Evolutionary conservation across 768 basidiomycete species (phyloP).

Genomic region (Boletus vinaceobasis): DNA sequence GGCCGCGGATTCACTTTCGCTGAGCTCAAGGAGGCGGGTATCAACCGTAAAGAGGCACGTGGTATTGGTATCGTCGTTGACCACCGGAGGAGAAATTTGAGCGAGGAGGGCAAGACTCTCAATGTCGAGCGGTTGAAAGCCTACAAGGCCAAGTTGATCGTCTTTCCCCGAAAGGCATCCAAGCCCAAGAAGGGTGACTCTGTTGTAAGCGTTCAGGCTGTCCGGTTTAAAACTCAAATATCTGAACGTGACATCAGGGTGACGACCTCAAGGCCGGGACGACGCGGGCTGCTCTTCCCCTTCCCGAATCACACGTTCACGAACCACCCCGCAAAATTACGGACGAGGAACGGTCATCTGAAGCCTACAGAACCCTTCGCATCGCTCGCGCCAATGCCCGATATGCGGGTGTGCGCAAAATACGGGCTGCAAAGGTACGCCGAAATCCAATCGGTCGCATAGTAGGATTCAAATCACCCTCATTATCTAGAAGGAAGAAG

Average conservation of each 20-base stretch:
- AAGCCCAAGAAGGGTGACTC: slow-evolving; percentile 97
- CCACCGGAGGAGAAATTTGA: slow-evolving; percentile 93
- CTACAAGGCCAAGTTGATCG: slow-evolving; percentile 89
- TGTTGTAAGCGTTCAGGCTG: slow-evolving; percentile 51
- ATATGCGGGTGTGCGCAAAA: slow-evolving; percentile 85
- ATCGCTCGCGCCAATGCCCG: slow-evolving; percentile 75
- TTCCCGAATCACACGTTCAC: slow-evolving; percentile 63
- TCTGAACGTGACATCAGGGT: slow-evolving; percentile 44
- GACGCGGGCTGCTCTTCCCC: slow-evolving; percentile 61
- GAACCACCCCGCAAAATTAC: slow-evolving; percentile 95
- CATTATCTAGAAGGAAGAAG: slow-evolving; percentile 71
- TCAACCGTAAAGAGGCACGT: slow-evolving; percentile 89
- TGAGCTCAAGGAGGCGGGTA: slow-evolving; percentile 95
- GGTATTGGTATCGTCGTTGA: slow-evolving; percentile 94
- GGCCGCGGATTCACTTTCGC: slow-evolving; percentile 94
- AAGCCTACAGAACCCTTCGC: slow-evolving; percentile 89
- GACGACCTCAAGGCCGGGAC: slow-evolving; percentile 79
- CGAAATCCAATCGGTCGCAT: not conserved
- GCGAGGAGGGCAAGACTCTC: slow-evolving; percentile 93
- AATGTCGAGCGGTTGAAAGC: slow-evolving; percentile 93
- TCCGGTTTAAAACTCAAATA: not conserved
- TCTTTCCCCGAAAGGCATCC: slow-evolving; percentile 94
- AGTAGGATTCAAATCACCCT: slow-evolving; percentile 15
- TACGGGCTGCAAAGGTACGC: slow-evolving; percentile 79
- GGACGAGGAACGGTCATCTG: slow-evolving; percentile 80